phyloP scores from a whole-genome alignment of 345 rosid species.

The Eucalyptus tenuipes region DNA sequence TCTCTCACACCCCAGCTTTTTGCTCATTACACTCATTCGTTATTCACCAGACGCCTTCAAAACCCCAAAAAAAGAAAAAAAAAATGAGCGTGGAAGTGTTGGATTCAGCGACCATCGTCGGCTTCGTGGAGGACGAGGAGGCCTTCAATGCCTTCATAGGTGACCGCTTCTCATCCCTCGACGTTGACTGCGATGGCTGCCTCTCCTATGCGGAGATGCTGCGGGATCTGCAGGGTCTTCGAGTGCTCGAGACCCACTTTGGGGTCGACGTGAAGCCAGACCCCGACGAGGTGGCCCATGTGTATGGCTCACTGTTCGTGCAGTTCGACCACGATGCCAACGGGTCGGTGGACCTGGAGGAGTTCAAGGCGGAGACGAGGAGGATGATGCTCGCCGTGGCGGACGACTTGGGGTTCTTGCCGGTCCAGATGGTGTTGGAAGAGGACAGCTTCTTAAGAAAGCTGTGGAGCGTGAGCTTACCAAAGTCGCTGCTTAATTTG shows the following conservation, averaged over 20 bases:
- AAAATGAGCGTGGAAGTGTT: background rate
- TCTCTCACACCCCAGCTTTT: background rate
- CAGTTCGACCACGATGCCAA: background rate
- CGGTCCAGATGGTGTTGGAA: conserved; percentile 37
- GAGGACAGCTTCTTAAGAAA: conserved; percentile 27
- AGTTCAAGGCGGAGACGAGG: background rate
- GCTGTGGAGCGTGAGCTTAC: conserved; percentile 32
- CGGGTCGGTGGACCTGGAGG: conserved; percentile 1
- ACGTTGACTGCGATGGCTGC: background rate
- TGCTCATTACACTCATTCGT: background rate
- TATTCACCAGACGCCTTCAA: background rate
- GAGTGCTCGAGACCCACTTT: background rate
- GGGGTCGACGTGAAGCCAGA: background rate
- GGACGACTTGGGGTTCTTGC: conserved; percentile 20
- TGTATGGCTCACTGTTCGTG: background rate
- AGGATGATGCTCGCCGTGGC: background rate
- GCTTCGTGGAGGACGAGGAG: background rate
- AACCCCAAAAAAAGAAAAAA: no score
- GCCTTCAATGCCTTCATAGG: background rate
- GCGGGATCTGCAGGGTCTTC: background rate
- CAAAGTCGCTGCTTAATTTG: background rate
- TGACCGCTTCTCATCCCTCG: background rate
- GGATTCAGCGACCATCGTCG: background rate
- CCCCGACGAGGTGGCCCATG: background rate
- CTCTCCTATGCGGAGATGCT: background rate